These are phyloP conservation scores for Ganoderma meredithae DNA, from an alignment of 1,284 basidiomycete species.

Conservation along the genomic window DNA sequence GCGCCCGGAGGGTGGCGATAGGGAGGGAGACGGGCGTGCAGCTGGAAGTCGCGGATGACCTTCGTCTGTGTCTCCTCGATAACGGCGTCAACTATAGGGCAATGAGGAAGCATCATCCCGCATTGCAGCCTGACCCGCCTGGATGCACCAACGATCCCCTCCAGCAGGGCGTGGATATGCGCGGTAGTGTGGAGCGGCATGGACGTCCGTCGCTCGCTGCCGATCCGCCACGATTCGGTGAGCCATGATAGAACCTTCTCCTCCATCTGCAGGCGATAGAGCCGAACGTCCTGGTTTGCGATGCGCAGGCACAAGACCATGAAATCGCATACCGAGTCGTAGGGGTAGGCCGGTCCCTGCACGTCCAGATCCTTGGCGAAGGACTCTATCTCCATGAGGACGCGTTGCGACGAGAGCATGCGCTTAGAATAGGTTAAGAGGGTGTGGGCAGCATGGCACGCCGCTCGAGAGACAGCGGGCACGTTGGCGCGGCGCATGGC, in stretches of 20 bases:
- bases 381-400: constrained; percentile 75
- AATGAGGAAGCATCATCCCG: constrained; percentile 67
- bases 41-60: constrained; percentile 73
- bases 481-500: constrained; percentile 77
- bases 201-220: constrained; percentile 40
- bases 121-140: constrained; percentile 54
- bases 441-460: constrained; percentile 77
- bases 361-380: constrained; percentile 84
- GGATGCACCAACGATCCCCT: constrained; percentile 64
- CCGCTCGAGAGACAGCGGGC: constrained; percentile 75
- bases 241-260: constrained; percentile 89
- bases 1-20: constrained; percentile 34
- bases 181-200: constrained; percentile 59
- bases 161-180: constrained; percentile 72
- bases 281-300: constrained; percentile 78
- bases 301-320: constrained; percentile 71
- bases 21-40: constrained; percentile 67
- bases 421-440: constrained; percentile 54
- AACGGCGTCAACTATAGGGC: constrained; percentile 66
- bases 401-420: constrained; percentile 60
- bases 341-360: constrained; percentile 85
- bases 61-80: constrained; percentile 62
- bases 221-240: constrained; percentile 73
- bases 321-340: constrained; percentile 88
- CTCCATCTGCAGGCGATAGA: constrained; percentile 84